Conservation (phyloP, 2,329 filamentous ascomycete species). For the Cyclaneusma minus region DNA sequence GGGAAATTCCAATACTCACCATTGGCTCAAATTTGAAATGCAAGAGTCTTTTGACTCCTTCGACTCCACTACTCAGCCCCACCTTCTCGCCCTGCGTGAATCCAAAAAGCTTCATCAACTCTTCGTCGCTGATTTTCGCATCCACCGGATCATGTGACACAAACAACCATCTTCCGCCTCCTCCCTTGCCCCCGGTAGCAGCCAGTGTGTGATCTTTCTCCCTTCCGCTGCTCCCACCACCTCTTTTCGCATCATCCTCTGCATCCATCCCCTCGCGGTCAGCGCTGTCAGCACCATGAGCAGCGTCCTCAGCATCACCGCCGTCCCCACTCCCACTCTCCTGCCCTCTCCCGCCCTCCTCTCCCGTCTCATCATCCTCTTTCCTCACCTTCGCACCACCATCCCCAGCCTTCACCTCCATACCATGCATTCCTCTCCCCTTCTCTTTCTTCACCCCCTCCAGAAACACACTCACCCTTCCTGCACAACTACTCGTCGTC, state of each 20-base stretch:
- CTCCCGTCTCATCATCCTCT: slow-evolving; percentile 1
- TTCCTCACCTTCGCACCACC: slow-evolving; percentile 6
- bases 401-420: too few species aligned
- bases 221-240: slow-evolving; percentile 9
- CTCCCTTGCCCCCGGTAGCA: slow-evolving; percentile 70
- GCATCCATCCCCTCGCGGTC: slow-evolving; percentile 1
- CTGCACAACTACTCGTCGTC: slow-evolving; percentile 87
- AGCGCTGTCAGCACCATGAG: slow-evolving; percentile 4
- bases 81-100: slow-evolving; percentile 19
- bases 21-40: slow-evolving; percentile 93
- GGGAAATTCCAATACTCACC: slow-evolving; percentile 55
- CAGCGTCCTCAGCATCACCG: slow-evolving; percentile 7
- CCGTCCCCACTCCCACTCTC: slow-evolving; percentile 4
- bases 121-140: slow-evolving; percentile 11
- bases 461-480: slow-evolving; percentile 72
- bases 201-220: slow-evolving; percentile 27
- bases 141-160: slow-evolving; percentile 66
- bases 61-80: slow-evolving; percentile 11
- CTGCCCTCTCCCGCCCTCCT: slow-evolving; percentile 1
- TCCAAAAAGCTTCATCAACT: slow-evolving; percentile 21
- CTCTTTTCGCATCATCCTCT: slow-evolving; percentile 5
- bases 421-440: not conserved
- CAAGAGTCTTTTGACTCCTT: slow-evolving; percentile 36
- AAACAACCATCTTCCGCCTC: slow-evolving; percentile 71
- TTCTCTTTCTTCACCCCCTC: slow-evolving; percentile 45